These are phyloP conservation scores for Kitagawia praeruptora DNA, from an alignment of 129 eudicot species.

Conservation along the genomic window DNA sequence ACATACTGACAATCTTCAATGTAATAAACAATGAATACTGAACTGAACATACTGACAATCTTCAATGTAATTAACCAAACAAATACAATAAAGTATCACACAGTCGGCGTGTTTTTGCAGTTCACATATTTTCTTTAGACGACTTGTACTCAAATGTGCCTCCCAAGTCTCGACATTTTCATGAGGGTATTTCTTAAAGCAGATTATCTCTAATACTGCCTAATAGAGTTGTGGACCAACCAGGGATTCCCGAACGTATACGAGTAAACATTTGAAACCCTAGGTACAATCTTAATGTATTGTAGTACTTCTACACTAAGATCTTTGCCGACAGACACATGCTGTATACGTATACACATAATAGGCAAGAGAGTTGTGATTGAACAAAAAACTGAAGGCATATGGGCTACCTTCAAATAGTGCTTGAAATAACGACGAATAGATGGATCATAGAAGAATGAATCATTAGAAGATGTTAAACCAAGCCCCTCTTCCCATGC, in stretches of 20 bases:
- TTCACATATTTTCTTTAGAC: background rate
- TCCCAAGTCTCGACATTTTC: background rate
- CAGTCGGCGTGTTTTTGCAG: background rate
- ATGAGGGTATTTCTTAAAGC: background rate
- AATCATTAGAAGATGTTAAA: slow-evolving; percentile 77
- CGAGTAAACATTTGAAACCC: background rate
- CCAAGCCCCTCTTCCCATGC: slow-evolving; percentile 89
- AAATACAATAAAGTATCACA: background rate
- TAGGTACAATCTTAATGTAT: background rate
- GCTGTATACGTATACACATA: background rate
- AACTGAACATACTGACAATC: background rate
- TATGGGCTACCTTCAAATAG: slow-evolving; percentile 64
- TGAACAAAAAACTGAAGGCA: background rate
- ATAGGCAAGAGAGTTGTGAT: background rate
- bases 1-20: background rate
- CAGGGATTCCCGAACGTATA: background rate
- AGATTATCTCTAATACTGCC: background rate
- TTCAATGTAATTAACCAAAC: background rate
- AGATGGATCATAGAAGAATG: slow-evolving; percentile 86
- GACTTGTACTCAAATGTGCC: background rate
- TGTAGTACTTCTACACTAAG: background rate
- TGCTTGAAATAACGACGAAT: slow-evolving; percentile 75
- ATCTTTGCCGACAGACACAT: too few relatives aligned
- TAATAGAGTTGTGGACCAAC: background rate
- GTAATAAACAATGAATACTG: too few relatives aligned